Conservation (phyloP, 495 filamentous ascomycete genomes). For the Corynascus novoguineensis region DNA sequence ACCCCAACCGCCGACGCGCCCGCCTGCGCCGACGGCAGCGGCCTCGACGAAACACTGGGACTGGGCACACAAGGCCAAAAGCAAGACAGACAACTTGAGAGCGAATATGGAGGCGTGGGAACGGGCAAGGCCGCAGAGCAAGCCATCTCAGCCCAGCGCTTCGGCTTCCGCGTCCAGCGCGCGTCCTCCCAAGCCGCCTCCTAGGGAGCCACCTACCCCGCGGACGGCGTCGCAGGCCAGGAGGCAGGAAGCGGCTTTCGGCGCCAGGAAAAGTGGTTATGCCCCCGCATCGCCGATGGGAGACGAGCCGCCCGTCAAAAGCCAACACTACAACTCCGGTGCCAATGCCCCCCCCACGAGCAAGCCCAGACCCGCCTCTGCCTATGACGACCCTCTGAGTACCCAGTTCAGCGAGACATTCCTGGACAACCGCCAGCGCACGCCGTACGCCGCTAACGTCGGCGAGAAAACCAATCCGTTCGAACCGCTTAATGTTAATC, state of each 20-base stretch:
- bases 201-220: conserved; percentile 26
- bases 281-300: conserved; percentile 36
- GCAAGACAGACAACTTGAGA: conserved; percentile 52
- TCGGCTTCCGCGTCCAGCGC: not conserved
- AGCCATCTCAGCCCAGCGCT: conserved; percentile 8
- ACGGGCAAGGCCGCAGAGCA: conserved; percentile 46
- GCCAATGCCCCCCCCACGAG: conserved; percentile 22
- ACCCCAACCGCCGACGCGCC: conserved; percentile 31
- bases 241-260: conserved; percentile 43
- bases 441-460: conserved; percentile 60
- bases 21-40: conserved; percentile 17
- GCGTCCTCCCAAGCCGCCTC: conserved; percentile 24
- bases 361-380: conserved; percentile 21
- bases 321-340: conserved; percentile 39
- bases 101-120: conserved; percentile 64
- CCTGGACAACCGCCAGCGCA: conserved; percentile 53
- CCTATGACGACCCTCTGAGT: conserved; percentile 37
- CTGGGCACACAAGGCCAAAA: conserved; percentile 39
- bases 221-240: conserved; percentile 40
- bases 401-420: conserved; percentile 38
- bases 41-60: conserved; percentile 19
- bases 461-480: conserved; percentile 63
- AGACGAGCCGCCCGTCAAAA: conserved; percentile 43
- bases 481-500: conserved; percentile 35
- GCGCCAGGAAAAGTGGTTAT: conserved; percentile 36